phyloP scores from a whole-genome alignment of 768 basidiomycete species.

The Naematelia encephala region DNA sequence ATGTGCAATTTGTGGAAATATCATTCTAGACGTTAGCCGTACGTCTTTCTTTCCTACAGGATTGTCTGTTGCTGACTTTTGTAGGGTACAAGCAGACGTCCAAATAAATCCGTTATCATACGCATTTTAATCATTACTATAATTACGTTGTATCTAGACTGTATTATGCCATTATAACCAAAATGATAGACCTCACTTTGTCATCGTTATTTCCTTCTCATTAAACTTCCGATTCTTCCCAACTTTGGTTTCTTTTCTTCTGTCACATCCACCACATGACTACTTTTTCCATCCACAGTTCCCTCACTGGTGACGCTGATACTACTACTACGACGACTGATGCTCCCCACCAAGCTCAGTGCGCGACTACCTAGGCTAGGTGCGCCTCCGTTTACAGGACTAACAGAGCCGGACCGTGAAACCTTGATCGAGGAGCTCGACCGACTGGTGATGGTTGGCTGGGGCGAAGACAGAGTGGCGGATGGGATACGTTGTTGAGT shows the following conservation, averaged over 20 bases:
- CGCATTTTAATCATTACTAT: not conserved
- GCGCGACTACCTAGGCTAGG: slow-evolving; percentile 1
- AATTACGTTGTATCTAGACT: slow-evolving; percentile 5
- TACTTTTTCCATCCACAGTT: slow-evolving; percentile 6
- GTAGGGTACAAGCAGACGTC: slow-evolving; percentile 45
- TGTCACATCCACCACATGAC: slow-evolving; percentile 6
- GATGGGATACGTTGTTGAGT: not conserved
- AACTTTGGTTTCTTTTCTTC: slow-evolving; percentile 19
- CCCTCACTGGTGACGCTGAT: not conserved
- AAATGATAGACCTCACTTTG: not conserved
- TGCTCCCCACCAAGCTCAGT: slow-evolving; percentile 16
- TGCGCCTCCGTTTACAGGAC: not conserved
- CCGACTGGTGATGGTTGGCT: not conserved
- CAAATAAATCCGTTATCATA: slow-evolving; percentile 15
- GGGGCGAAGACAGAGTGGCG: not conserved
- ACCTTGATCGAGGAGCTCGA: not conserved
- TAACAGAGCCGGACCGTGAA: not conserved
- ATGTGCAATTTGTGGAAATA: slow-evolving; percentile 51
- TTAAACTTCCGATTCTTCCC: slow-evolving; percentile 34
- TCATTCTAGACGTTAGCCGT: slow-evolving; percentile 44
- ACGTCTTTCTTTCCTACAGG: slow-evolving; percentile 15
- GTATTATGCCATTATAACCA: not conserved
- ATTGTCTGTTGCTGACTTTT: not conserved
- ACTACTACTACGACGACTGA: slow-evolving; percentile 4
- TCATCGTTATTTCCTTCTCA: slow-evolving; percentile 13